phyloP scores from a whole-genome alignment of 805 yeast species.

The Metschnikowia koreensis region DNA sequence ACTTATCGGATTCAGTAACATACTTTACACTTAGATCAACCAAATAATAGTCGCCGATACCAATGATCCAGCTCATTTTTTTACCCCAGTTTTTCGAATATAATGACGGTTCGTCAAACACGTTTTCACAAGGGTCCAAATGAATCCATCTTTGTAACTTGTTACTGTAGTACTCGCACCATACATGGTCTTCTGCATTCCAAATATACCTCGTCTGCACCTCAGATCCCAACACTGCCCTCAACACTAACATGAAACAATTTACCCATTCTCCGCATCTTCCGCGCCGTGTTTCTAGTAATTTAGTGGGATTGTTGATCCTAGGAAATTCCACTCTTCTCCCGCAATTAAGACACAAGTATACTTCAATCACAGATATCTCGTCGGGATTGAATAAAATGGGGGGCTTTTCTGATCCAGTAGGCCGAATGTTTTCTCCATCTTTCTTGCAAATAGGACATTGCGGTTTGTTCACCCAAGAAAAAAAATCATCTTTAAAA shows the following conservation, averaged over 20 bases:
- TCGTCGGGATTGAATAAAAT: slow-evolving; percentile 28
- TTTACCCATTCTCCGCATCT: slow-evolving; percentile 97
- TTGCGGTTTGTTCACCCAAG: slow-evolving; percentile 74
- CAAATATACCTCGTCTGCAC: slow-evolving; percentile 60
- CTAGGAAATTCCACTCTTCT: slow-evolving; percentile 63
- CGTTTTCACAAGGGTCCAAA: slow-evolving; percentile 82
- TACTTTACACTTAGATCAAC: slow-evolving; percentile 72
- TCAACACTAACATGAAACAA: slow-evolving; percentile 67
- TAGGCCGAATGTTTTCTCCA: slow-evolving; percentile 34
- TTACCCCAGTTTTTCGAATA: slow-evolving; percentile 91
- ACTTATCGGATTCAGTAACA: slow-evolving; percentile 39
- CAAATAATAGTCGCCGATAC: slow-evolving; percentile 58
- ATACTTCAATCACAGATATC: slow-evolving; percentile 63
- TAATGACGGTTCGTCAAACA: slow-evolving; percentile 75
- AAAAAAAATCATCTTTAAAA: slow-evolving; percentile 75
- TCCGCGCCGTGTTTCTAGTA: slow-evolving; percentile 65
- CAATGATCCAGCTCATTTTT: slow-evolving; percentile 85
- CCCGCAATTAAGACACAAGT: slow-evolving; percentile 56
- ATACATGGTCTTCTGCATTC: slow-evolving; percentile 93
- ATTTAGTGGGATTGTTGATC: slow-evolving; percentile 61
- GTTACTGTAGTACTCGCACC: slow-evolving; percentile 85
- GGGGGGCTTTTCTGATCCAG: slow-evolving; percentile 43
- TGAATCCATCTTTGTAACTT: slow-evolving; percentile 75
- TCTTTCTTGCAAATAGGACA: slow-evolving; percentile 53
- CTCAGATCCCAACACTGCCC: slow-evolving; percentile 53